Evolutionary conservation across 768 basidiomycete genomes (phyloP), one percentile per base, ranked within the genome.

Genomic region (Agrocybe chaxingu): DNA sequence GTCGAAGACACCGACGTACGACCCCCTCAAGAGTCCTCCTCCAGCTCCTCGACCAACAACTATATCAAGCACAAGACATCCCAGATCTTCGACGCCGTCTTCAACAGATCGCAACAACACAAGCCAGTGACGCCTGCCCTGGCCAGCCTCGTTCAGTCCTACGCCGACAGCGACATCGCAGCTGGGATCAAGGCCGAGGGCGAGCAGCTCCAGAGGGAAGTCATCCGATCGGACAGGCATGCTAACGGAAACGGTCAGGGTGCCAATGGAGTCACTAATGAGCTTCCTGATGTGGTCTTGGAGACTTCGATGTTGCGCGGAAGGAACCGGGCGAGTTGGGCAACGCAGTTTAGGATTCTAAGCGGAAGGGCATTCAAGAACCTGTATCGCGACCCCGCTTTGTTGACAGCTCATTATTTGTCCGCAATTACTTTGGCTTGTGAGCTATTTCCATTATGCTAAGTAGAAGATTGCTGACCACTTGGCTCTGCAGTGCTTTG

Each of bases 301-400:
- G 89, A 92, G 68, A 88, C 81, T 34, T 70, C 76, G 45, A 60
- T 89, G 51, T 66, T 93, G 62, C 69, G 86, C 45, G 87, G 87
- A 11, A 72, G 85, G 58, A 84, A 87, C 67, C 79, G 92, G 48
- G 97, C 96, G 6, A 87, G 80, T 55, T 93, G 85, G 81, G 76
- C 75, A 38, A 95, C 89, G 12, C 97, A 99, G 71, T 98, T 99
- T 62, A 80, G 81, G 64, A 95, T 98, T 50, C 70, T 99, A 64
- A 97, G 93, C 64, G 95, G 95, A 19, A 72, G 97, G 50, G 94
- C 96, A 16, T 98, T 99, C 78, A 98, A 98, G 80, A 98, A 98
- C 62, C 68, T 99, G 52, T 98, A 99, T 66, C 78, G 96, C 19
- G 93, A 99, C 61, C 96, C 96, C 0, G 87, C 94, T 42, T 68